phyloP scores from a whole-genome alignment of 1,284 basidiomycete genomes.

The Serendipita sp. region DNA sequence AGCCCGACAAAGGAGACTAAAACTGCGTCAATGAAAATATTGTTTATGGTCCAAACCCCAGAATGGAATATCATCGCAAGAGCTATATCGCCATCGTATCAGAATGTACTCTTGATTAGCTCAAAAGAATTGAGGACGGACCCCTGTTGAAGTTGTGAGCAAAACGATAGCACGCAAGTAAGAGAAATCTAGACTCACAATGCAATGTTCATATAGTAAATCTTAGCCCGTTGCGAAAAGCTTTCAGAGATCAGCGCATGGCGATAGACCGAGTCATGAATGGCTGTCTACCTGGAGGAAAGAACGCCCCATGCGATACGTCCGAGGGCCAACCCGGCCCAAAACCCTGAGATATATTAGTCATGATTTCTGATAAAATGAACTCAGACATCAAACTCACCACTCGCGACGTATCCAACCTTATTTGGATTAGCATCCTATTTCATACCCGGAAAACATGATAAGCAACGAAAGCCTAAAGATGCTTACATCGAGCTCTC shows the following conservation, averaged over 20 bases:
- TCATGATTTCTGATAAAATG: background rate
- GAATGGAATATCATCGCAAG: background rate
- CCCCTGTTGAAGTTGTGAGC: background rate
- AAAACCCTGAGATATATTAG: constrained; percentile 23
- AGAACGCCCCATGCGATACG: constrained; percentile 36
- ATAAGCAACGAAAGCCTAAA: too few relatives aligned
- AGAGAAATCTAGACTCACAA: background rate
- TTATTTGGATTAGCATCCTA: constrained; percentile 37
- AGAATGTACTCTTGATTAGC: background rate
- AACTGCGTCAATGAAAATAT: background rate
- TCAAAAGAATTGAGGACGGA: too few relatives aligned
- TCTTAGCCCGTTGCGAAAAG: background rate
- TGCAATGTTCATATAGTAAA: background rate
- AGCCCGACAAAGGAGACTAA: background rate
- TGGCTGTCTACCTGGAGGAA: constrained; percentile 19
- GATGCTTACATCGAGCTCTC: too few relatives aligned
- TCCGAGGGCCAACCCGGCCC: constrained; percentile 37
- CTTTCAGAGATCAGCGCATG: too few relatives aligned
- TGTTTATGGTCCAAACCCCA: background rate
- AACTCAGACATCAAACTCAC: constrained; percentile 14
- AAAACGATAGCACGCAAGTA: background rate
- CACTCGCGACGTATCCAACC: constrained; percentile 41
- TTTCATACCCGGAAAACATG: constrained; percentile 5
- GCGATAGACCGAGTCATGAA: too few relatives aligned
- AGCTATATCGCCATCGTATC: background rate